Base-by-base conservation (phyloP, 106 monocot genomes). In the Platanthera guangdongensis region DNA sequence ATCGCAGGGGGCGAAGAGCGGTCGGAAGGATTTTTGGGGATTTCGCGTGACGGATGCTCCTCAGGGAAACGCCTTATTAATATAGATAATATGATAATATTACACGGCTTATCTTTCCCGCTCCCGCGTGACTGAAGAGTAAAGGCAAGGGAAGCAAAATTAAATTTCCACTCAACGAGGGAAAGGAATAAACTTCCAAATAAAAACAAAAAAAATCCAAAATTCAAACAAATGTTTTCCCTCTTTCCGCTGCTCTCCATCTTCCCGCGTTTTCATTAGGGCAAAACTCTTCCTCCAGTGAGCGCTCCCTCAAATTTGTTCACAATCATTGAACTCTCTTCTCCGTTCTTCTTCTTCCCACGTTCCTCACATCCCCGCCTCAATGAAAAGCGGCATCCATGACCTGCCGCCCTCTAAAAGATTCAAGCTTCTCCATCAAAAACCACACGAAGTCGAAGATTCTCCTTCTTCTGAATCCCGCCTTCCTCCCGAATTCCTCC, bases 371-470 rank as follows among this genome's bases (percentile, higher is more conserved):
- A 0, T 18, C 0, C 7, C 50, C 9, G 7, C 18, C 1, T 51
- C 3, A 50, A 78, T 79, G 84, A 74, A 69, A 18, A 52, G 68
- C 64, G 50, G 11, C 51, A 57, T 87, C 81, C 81, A 60, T 22
- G 80, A 49, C 9, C 81, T 97, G 16, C 96, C 96, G 3, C 96
- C 89, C 2, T 87, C 87, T 54, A 93, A 96, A 80, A 78, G 95
- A 60, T 93, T 85, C 87, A 92, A 88, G 80, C 80, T 84, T 39
- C 84, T 87, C 52, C 72, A 82, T 9, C 82, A 83, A n/a, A 62
- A 84, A 9, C 68, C 64, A 16, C 30, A 1, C 74, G 18, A 55
- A 55, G 19, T 21, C 7, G n/a, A 62, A n/a, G n/a, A n/a, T n/a
- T n/a, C n/a, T 8, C 10, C 15, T 48, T 28, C 16, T 10, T 12